These are phyloP conservation scores for Primulina eburnea DNA, from an alignment of 257 asterid genomes.

Conservation along the genomic window DNA sequence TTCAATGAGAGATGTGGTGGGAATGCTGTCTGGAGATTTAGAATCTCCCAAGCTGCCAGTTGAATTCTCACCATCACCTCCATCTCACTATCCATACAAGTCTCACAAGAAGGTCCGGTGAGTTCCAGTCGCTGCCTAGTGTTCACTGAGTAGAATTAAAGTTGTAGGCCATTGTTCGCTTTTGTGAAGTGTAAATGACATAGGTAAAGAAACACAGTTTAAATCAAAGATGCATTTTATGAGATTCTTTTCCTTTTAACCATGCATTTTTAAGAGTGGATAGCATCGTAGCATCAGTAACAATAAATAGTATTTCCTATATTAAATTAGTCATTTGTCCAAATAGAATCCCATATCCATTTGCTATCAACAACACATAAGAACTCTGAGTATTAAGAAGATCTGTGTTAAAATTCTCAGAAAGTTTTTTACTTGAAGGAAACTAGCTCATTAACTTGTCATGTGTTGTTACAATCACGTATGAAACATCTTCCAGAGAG, in stretches of 20 bases:
- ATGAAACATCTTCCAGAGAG: too few relatives aligned
- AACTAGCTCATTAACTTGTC: too few relatives aligned
- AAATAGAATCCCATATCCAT: too few relatives aligned
- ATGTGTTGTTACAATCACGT: too few relatives aligned
- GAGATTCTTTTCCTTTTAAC: background rate
- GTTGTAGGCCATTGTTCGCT: conserved; percentile 25
- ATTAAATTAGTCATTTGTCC: too few relatives aligned
- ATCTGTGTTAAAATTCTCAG: too few relatives aligned
- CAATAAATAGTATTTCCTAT: too few relatives aligned
- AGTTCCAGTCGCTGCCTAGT: conserved; percentile 28
- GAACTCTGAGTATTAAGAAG: too few relatives aligned
- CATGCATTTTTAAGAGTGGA: too few relatives aligned
- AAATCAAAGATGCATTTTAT: conserved; percentile 22
- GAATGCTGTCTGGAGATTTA: conserved; percentile 65
- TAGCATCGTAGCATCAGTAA: too few relatives aligned
- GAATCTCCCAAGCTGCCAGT: conserved; percentile 72
- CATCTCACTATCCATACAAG: conserved; percentile 55
- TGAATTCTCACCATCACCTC: conserved; percentile 83
- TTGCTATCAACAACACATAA: too few relatives aligned
- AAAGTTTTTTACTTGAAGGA: too few relatives aligned
- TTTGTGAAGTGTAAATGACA: conserved; percentile 22
- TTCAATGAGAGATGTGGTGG: conserved; percentile 87
- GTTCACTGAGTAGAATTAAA: conserved; percentile 19
- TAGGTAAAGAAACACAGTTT: conserved; percentile 34
- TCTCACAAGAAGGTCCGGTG: conserved; percentile 68